Evolutionary conservation across 2,329 filamentous ascomycete genomes (phyloP).

Genomic region (Coniosporium tulheliwenetii): DNA sequence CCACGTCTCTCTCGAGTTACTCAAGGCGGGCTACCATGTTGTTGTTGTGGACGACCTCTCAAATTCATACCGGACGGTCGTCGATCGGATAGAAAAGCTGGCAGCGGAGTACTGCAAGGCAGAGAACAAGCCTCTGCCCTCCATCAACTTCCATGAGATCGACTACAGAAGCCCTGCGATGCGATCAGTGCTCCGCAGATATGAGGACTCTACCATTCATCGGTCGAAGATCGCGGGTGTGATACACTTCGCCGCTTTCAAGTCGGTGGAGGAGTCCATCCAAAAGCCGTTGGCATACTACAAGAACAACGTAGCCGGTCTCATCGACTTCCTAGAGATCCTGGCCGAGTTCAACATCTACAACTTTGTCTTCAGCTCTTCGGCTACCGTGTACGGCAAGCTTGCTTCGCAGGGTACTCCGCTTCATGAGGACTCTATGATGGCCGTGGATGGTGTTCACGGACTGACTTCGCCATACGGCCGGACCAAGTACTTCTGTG

Average conservation of each 20-base stretch:
- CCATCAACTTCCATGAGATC: constrained; percentile 29
- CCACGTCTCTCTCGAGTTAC: constrained; percentile 37
- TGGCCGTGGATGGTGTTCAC: constrained; percentile 31
- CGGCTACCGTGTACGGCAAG: constrained; percentile 48
- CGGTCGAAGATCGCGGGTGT: constrained; percentile 42
- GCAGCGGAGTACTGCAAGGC: constrained; percentile 21
- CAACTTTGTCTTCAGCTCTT: constrained; percentile 52
- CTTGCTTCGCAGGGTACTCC: background rate
- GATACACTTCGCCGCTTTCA: constrained; percentile 54
- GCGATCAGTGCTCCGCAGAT: constrained; percentile 20
- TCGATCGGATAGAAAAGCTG: constrained; percentile 19
- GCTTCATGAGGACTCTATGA: constrained; percentile 30
- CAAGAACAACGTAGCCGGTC: constrained; percentile 50
- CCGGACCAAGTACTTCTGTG: constrained; percentile 51
- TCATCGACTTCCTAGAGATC: constrained; percentile 38
- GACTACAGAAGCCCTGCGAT: constrained; percentile 31
- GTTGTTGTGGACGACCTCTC: constrained; percentile 29
- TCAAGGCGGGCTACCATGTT: constrained; percentile 38
- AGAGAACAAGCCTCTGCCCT: constrained; percentile 24
- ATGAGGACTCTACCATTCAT: constrained; percentile 14
- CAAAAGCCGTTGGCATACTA: constrained; percentile 46
- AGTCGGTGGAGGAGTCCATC: constrained; percentile 50
- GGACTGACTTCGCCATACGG: constrained; percentile 52
- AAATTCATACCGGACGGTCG: constrained; percentile 27
- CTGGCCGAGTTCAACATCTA: constrained; percentile 46